These are phyloP conservation scores for Epithele typhae DNA, from an alignment of 768 basidiomycete species.

Conservation along the genomic window DNA sequence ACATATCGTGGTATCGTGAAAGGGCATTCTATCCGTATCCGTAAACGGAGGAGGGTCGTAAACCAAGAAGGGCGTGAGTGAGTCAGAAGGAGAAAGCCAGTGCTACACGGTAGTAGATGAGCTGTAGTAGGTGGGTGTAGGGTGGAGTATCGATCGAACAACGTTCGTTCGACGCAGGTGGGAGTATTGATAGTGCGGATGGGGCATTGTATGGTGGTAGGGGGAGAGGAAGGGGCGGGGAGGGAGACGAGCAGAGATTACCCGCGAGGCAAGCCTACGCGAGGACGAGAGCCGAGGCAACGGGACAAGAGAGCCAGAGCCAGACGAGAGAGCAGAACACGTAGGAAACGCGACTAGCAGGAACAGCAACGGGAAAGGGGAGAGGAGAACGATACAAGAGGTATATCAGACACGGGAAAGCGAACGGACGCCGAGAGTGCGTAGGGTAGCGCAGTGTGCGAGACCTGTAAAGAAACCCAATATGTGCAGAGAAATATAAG, in stretches of 20 bases:
- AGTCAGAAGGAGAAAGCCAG: conserved; percentile 11
- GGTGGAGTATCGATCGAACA: conserved; percentile 7
- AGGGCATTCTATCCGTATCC: conserved; percentile 1
- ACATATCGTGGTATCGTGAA: conserved; percentile 14
- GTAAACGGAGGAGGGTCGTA: conserved; percentile 2
- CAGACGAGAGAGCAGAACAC: conserved; percentile 25
- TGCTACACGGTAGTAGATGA: conserved; percentile 15
- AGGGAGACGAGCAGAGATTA: not conserved
- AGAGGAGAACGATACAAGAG: conserved; percentile 24
- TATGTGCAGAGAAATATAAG: conserved; percentile 21
- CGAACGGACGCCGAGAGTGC: conserved; percentile 13
- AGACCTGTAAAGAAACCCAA: conserved; percentile 12
- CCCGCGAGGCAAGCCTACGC: not conserved
- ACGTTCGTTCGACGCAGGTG: conserved; percentile 3
- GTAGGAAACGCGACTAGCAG: conserved; percentile 17
- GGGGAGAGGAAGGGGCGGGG: no score
- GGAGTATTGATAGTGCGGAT: not conserved
- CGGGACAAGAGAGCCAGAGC: conserved; percentile 2
- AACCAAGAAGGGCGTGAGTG: conserved; percentile 6
- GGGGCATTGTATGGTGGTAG: no score
- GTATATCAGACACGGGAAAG: conserved; percentile 21
- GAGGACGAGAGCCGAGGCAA: conserved; percentile 5
- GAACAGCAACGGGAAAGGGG: conserved; percentile 13
- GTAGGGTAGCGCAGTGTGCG: conserved; percentile 17
- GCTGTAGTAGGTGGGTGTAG: conserved; percentile 10